Conservation (phyloP, 345 rosid species). For the Passiflora organensis region DNA sequence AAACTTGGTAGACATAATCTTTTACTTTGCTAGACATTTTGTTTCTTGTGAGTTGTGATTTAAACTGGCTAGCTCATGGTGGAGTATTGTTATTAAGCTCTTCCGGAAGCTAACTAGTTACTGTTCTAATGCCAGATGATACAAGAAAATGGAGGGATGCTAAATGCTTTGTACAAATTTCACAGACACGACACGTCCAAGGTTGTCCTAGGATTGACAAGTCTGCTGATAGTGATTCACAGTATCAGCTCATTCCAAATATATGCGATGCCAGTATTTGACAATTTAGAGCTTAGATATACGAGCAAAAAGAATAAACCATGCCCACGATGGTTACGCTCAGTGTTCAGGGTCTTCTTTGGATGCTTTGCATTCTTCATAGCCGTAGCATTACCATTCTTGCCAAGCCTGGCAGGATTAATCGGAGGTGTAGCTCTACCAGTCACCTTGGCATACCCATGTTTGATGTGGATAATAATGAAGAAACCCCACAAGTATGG, state of each 20-base stretch:
- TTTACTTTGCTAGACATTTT: no score
- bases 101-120: background rate
- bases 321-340: slow-evolving; percentile 52
- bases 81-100: no score
- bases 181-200: slow-evolving; percentile 33
- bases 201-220: slow-evolving; percentile 29
- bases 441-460: slow-evolving; percentile 49
- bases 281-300: slow-evolving; percentile 46
- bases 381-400: slow-evolving; percentile 50
- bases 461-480: slow-evolving; percentile 48
- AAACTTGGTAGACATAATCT: slow-evolving; percentile 30
- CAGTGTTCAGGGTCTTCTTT: slow-evolving; percentile 30
- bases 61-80: no score
- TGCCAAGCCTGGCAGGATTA: slow-evolving; percentile 53
- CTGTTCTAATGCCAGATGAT: slow-evolving; percentile 35
- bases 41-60: background rate
- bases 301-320: slow-evolving; percentile 38
- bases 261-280: slow-evolving; percentile 59
- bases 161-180: slow-evolving; percentile 35
- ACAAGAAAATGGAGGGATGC: slow-evolving; percentile 34
- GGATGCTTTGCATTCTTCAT: slow-evolving; percentile 46
- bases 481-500: slow-evolving; percentile 36
- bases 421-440: slow-evolving; percentile 52
- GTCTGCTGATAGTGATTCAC: slow-evolving; percentile 46
- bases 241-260: slow-evolving; percentile 55